A percentile compares a stretch with the other conserved stretches of the same genome.
Conservation (phyloP, 768 basidiomycete species). For the Boletus patriciae region DNA sequence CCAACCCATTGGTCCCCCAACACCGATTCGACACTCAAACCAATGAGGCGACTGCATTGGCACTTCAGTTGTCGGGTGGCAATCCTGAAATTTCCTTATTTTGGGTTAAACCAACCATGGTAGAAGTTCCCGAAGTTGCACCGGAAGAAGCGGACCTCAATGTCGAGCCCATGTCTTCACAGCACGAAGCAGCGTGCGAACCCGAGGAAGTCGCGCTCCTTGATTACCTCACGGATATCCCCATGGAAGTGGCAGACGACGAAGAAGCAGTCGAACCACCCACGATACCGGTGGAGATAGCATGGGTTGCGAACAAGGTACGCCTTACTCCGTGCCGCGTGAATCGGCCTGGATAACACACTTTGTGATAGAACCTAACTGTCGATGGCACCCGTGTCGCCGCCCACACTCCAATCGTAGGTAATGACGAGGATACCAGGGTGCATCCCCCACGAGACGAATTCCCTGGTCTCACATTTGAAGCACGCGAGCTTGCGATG, state of each 20-base stretch:
- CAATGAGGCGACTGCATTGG: constrained; percentile 1
- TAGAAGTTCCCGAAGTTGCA: constrained; percentile 1
- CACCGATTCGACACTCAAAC: constrained; percentile 11
- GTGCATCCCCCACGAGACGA: not conserved
- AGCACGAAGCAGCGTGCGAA: not conserved
- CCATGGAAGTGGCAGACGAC: not conserved
- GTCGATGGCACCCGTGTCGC: not conserved
- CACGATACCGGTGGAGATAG: not conserved
- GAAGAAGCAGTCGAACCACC: not conserved
- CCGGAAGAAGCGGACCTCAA: not conserved
- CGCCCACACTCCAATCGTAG: not conserved
- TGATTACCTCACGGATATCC: constrained; percentile 2
- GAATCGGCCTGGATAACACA: too few species aligned
- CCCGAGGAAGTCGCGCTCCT: not conserved
- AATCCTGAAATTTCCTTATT: not conserved
- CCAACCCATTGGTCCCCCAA: constrained; percentile 13
- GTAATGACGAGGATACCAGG: not conserved
- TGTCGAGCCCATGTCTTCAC: not conserved
- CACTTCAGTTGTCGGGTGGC: not conserved
- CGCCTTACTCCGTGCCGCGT: too few species aligned
- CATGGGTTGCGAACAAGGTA: not conserved
- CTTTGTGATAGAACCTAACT: not conserved
- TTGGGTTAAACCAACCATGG: not conserved
- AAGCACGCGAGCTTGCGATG: constrained; percentile 2
- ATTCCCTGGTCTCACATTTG: constrained; percentile 5